Percentiles rank a stretch among this genome's conserved stretches.
Evolutionary conservation across 768 basidiomycete genomes (phyloP).

Genomic region (Panaeolus cyanescens): DNA sequence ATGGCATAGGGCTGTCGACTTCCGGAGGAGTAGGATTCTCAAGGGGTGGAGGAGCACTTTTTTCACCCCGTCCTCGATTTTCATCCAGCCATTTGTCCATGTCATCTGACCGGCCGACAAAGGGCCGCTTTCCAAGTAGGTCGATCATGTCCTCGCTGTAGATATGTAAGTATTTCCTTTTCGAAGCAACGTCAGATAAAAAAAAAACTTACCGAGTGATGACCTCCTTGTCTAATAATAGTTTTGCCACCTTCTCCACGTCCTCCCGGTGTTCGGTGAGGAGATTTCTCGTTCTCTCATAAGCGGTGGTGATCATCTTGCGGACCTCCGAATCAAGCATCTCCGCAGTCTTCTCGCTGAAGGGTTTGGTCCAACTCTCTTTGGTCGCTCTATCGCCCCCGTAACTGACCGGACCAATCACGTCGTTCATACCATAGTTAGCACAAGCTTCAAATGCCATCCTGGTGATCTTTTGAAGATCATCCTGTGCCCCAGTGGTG

Average conservation of each 20-base stretch:
- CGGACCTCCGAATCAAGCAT: conserved; percentile 90
- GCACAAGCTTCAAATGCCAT: conserved; percentile 97
- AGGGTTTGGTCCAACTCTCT: conserved; percentile 94
- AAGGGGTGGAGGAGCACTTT: conserved; percentile 66
- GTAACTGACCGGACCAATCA: conserved; percentile 95
- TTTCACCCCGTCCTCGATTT: conserved; percentile 52
- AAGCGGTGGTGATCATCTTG: conserved; percentile 93
- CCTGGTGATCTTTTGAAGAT: conserved; percentile 95
- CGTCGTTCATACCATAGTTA: conserved; percentile 95
- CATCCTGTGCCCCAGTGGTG: conserved; percentile 98
- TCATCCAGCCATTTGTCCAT: conserved; percentile 99
- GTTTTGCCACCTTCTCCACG: conserved; percentile 91
- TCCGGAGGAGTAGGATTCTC: conserved; percentile 43
- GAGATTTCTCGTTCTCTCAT: conserved; percentile 80
- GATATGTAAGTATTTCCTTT: conserved; percentile 1
- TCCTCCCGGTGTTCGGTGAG: conserved; percentile 80
- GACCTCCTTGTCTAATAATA: conserved; percentile 93
- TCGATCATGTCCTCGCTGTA: conserved; percentile 84
- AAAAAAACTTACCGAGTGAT: conserved; percentile 70
- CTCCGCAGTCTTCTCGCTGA: conserved; percentile 96
- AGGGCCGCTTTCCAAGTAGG: conserved; percentile 82
- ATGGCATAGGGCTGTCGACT: conserved; percentile 46
- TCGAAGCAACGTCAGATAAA: neutral
- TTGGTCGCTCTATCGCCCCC: conserved; percentile 84
- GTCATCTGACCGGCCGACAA: conserved; percentile 76